Conservation (phyloP, 2,329 filamentous ascomycete species). For the Juglanconis sp. region DNA sequence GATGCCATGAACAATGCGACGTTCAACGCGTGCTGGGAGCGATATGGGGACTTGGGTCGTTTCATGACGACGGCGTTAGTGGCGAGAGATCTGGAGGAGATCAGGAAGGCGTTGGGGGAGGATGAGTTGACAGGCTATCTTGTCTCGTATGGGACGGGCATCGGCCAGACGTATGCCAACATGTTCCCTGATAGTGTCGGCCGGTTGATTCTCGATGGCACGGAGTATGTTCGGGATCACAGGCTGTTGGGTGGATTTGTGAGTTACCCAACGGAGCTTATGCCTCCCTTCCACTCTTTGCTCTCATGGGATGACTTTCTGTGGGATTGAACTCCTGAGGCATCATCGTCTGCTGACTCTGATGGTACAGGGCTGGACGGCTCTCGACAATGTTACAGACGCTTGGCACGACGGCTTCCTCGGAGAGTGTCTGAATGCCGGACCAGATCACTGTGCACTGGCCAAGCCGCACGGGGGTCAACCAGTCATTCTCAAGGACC, state of each 20-base stretch:
- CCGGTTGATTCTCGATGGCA: conserved; percentile 47
- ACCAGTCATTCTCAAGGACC: conserved; percentile 31
- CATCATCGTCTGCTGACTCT: neutral
- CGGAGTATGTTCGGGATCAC: conserved; percentile 45
- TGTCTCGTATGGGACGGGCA: conserved; percentile 50
- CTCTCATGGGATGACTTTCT: neutral
- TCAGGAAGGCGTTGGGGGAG: conserved; percentile 42
- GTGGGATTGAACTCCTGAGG: too few relatives aligned
- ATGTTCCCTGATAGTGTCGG: conserved; percentile 49
- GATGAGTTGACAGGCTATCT: conserved; percentile 47
- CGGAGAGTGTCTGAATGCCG: conserved; percentile 47
- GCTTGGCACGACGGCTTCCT: conserved; percentile 49
- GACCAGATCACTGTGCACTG: conserved; percentile 42
- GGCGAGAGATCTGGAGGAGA: conserved; percentile 47
- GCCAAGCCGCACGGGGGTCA: conserved; percentile 30
- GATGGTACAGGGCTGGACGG: conserved; percentile 34
- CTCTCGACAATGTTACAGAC: conserved; percentile 47
- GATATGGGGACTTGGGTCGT: conserved; percentile 41
- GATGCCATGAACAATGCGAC: conserved; percentile 46
- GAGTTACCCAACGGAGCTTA: neutral
- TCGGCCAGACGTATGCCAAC: conserved; percentile 49
- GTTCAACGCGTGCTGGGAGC: conserved; percentile 40
- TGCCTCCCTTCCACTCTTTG: neutral
- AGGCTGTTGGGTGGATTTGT: conserved; percentile 41
- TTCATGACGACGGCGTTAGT: conserved; percentile 46